Percentiles rank a stretch among this genome's conserved stretches.
Evolutionary conservation across 306 rosid genomes (phyloP).

Genomic region (Pueraria montana): DNA sequence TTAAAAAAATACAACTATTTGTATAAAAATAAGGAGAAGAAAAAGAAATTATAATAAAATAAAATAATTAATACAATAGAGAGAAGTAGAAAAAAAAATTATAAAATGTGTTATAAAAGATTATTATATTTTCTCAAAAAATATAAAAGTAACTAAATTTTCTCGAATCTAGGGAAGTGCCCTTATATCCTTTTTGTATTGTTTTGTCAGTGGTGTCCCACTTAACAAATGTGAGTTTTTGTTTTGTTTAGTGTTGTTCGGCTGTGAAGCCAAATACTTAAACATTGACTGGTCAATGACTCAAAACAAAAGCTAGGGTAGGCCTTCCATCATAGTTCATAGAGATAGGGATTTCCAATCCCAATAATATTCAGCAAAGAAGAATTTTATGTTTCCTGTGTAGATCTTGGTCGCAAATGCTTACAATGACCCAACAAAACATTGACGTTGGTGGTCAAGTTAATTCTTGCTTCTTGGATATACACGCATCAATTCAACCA

Average conservation of each 20-base stretch:
- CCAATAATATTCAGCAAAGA: constrained; percentile 35
- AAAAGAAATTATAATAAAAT: neutral
- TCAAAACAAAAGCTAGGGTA: constrained; percentile 32
- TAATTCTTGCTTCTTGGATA: neutral
- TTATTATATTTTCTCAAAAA: neutral
- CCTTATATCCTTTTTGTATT: neutral
- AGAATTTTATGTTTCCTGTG: constrained; percentile 45
- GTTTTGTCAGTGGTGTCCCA: neutral
- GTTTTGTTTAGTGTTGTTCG: constrained; percentile 21
- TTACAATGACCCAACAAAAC: constrained; percentile 44
- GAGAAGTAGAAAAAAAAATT: neutral
- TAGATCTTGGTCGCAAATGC: constrained; percentile 40
- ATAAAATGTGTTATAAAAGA: neutral
- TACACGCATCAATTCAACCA: constrained; percentile 15
- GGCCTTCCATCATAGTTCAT: constrained; percentile 23
- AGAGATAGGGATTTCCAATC: constrained; percentile 38
- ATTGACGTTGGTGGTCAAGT: neutral
- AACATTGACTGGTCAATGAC: constrained; percentile 56
- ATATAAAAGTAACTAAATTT: neutral
- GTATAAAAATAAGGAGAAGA: neutral
- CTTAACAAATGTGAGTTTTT: neutral
- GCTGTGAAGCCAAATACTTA: constrained; percentile 8
- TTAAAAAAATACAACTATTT: too few relatives aligned
- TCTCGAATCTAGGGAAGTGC: constrained; percentile 4
- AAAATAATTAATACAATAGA: neutral